Base-by-base conservation (phyloP, 1,284 basidiomycete species). In the Tilletiopsis washingtonensis region DNA sequence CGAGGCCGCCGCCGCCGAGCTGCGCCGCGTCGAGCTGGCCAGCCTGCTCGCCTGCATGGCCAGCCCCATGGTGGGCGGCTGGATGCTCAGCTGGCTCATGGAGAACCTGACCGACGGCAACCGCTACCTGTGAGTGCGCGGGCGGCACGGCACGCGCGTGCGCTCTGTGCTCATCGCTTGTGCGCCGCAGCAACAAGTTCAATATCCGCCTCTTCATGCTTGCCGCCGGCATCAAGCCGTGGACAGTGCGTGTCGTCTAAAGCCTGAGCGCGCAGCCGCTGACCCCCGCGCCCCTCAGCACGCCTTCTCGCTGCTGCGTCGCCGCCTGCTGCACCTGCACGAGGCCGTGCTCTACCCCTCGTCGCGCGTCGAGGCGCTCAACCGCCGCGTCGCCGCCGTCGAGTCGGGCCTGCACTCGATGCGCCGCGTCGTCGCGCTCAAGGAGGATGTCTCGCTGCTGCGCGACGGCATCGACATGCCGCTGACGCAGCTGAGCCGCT, bases 221-320 rank as follows among this genome's bases (percentile, higher is more conserved):
- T 36, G 73, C 74, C 15, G 69, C 71, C 3, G 67, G 69, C 14
- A 64, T 75, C 49, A 74, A 74, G 53, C 74, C 74, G 2, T 64
- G 64, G 55, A 54, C 61, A 11, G 43, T 45, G 41, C 7, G 41
- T 43, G 14, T 6, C 63, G 62, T 21, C 50, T 60, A n/a, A n/a
- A n/a, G n/a, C n/a, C n/a, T n/a, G 29, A 34, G 29, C 29, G n/a
- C n/a, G 29, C 9, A 34, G n/a, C 29, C 29, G 29, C n/a, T 34
- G 9, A n/a, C n/a, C n/a, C 29, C n/a, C 9, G 29, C 29, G n/a
- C n/a, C 29, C 29, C 44, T 49, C 39, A 29, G 21, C 68, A 63
- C 49, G 57, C 53, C 36, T 53, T 57, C 38, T 42, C 26, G 19
- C 55, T 62, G n/a, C 27, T 66, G 14, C 49, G 54, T 14, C 54